phyloP scores from a whole-genome alignment of 1,284 basidiomycete genomes.

The Leccinum subrobustum region DNA sequence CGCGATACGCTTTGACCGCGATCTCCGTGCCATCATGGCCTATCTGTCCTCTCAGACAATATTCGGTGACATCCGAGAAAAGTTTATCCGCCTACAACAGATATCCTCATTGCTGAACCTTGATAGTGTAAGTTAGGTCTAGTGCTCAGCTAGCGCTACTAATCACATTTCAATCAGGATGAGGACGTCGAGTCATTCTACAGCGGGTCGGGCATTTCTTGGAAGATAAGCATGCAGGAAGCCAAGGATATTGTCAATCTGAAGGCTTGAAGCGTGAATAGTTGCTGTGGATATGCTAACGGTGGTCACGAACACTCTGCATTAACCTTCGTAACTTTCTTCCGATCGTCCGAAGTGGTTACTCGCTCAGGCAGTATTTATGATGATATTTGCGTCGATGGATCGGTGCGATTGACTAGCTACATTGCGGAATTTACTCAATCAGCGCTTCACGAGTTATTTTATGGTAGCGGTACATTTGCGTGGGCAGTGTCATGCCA shows the following conservation, averaged over 20 bases:
- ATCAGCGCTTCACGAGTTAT: neutral
- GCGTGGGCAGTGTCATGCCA: neutral
- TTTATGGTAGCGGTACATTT: neutral
- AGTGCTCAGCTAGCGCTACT: constrained; percentile 2
- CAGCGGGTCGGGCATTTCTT: constrained; percentile 87
- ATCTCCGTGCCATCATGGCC: constrained; percentile 80
- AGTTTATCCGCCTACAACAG: constrained; percentile 90
- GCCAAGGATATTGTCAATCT: constrained; percentile 70
- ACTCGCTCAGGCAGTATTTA: neutral
- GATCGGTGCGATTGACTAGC: neutral
- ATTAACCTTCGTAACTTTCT: neutral
- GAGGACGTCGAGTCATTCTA: constrained; percentile 93
- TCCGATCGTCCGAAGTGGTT: neutral
- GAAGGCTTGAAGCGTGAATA: constrained; percentile 43
- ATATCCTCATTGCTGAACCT: constrained; percentile 91
- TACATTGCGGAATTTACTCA: neutral
- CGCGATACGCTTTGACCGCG: constrained; percentile 95
- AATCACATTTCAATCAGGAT: constrained; percentile 49
- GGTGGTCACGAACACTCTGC: neutral
- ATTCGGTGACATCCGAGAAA: constrained; percentile 87
- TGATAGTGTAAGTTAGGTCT: constrained; percentile 62
- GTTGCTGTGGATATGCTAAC: neutral
- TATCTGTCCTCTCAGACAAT: constrained; percentile 85
- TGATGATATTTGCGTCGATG: neutral
- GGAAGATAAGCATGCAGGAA: constrained; percentile 80